phyloP scores from a whole-genome alignment of 257 asterid species.

The Solanum ossicruentum region DNA sequence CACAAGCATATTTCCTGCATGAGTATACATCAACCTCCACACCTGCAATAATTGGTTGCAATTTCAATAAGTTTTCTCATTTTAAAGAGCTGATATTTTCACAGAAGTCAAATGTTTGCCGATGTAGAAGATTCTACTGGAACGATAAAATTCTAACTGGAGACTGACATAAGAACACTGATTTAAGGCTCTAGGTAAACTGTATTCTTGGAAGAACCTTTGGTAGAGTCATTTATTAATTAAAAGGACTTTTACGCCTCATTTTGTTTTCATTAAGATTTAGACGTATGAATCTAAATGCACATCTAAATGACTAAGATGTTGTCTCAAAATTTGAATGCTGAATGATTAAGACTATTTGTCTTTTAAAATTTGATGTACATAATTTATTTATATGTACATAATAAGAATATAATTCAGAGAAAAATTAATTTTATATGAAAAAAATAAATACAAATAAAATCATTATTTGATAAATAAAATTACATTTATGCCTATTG shows the following conservation, averaged over 20 bases:
- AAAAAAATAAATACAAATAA: no score
- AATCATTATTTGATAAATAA: no score
- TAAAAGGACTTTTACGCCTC: not conserved
- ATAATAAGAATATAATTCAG: no score
- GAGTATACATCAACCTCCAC: constrained; percentile 55
- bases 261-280: no score
- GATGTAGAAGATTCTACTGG: not conserved
- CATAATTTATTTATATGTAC: no score
- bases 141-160: not conserved
- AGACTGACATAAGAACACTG: not conserved
- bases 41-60: constrained; percentile 38
- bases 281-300: no score
- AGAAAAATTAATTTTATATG: no score
- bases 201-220: not conserved
- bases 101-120: not conserved
- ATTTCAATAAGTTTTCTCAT: not conserved
- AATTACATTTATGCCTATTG: no score
- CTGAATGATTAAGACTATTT: no score
- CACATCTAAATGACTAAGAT: no score
- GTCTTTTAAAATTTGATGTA: no score
- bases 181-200: not conserved
- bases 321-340: no score
- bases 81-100: not conserved
- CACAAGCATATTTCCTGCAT: constrained; percentile 49
- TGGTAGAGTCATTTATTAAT: not conserved